phyloP scores from a whole-genome alignment of 1,139 yeast genomes.

The Pichia sp. region DNA sequence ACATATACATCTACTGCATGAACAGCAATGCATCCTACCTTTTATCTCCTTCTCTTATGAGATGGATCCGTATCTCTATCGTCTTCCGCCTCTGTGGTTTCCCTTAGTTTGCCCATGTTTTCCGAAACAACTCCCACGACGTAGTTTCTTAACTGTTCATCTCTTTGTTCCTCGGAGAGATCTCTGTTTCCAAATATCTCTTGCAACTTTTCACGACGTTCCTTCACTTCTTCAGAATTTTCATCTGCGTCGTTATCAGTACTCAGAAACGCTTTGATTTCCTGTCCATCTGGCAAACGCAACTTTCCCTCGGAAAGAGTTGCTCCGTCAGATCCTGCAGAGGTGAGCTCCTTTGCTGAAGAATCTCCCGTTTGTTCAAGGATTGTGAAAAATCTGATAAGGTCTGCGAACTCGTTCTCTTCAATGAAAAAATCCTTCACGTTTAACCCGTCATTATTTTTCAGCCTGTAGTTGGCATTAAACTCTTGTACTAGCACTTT shows the following conservation, averaged over 20 bases:
- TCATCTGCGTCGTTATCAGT: conserved; percentile 22
- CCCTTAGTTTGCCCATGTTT: conserved; percentile 30
- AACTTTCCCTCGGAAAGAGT: conserved; percentile 27
- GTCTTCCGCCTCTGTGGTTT: conserved; percentile 5
- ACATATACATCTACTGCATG: not conserved
- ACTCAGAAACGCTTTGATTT: conserved; percentile 49
- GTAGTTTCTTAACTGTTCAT: conserved; percentile 57
- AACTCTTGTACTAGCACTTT: conserved; percentile 58
- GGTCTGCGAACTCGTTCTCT: conserved; percentile 80
- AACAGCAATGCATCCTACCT: too few species aligned
- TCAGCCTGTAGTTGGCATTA: conserved; percentile 58
- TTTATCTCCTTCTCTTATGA: conserved; percentile 24
- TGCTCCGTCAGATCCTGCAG: not conserved
- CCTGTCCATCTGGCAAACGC: conserved; percentile 41
- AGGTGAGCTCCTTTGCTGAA: not conserved
- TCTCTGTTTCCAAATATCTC: conserved; percentile 70
- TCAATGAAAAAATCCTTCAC: conserved; percentile 64
- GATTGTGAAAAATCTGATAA: conserved; percentile 52
- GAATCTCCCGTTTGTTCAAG: conserved; percentile 17
- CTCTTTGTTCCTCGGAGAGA: conserved; percentile 52
- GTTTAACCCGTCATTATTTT: conserved; percentile 71
- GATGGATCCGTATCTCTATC: conserved; percentile 14
- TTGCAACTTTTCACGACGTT: conserved; percentile 59
- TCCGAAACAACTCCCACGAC: conserved; percentile 62
- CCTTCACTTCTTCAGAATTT: conserved; percentile 19